Conservation (phyloP, 306 rosid species). For the Canavalia ensiformis region DNA sequence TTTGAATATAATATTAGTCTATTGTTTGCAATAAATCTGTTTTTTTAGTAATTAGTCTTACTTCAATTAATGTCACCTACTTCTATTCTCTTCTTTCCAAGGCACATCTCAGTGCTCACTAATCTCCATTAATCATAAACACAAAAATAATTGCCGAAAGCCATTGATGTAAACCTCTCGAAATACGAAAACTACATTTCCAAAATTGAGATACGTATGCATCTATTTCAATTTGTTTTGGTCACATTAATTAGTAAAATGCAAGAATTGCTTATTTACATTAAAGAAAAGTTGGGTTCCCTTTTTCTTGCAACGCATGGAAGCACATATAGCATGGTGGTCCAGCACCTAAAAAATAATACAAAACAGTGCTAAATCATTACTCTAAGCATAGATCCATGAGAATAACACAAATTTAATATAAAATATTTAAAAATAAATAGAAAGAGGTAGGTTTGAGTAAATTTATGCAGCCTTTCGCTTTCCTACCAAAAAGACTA, state of each 20-base stretch:
- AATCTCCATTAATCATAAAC: neutral
- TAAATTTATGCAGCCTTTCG: neutral
- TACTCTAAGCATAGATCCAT: neutral
- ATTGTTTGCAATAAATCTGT: neutral
- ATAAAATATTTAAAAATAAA: no score
- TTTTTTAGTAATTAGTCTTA: neutral
- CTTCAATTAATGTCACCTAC: neutral
- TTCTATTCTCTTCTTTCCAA: neutral
- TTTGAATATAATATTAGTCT: neutral
- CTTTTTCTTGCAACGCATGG: slow-evolving; percentile 49
- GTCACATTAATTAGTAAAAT: slow-evolving; percentile 6
- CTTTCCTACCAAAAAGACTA: neutral
- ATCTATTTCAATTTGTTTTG: slow-evolving; percentile 32
- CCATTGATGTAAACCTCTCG: neutral
- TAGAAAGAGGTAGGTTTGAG: neutral
- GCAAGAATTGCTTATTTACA: neutral
- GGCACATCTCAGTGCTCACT: neutral
- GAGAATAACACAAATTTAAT: neutral
- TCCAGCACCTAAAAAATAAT: slow-evolving; percentile 45
- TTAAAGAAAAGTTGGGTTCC: neutral
- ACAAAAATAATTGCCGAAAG: slow-evolving; percentile 25
- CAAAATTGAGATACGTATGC: slow-evolving; percentile 44
- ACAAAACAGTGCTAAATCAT: neutral
- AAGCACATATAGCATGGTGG: slow-evolving; percentile 48
- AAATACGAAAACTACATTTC: slow-evolving; percentile 26